Base-by-base conservation (phyloP, 2,329 filamentous ascomycete genomes). In the Paecilomyces dactylethromorphus region DNA sequence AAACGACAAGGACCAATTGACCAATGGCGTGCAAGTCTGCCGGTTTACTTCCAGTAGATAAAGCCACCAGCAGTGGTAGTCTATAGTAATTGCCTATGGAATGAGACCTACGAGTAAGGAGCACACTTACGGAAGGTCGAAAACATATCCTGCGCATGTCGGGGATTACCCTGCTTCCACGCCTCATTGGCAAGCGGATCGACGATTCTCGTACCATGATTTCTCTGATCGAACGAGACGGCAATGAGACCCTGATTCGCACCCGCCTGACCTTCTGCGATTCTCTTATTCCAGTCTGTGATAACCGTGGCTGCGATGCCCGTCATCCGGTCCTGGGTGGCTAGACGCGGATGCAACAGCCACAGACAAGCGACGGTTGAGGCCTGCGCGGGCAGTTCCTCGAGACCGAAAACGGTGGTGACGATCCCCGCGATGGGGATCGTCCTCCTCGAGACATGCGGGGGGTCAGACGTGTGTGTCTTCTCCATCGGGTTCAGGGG, bases 141-240 rank as follows among this genome's bases (percentile, higher is more conserved):
- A 71, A 94, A 92, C 92, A 99, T 96, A 73, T 99, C 94, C 70
- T 91, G 86, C 0, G 92, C 93, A 77, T 97, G 94, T 6, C 81
- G 84, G 7, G 82, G 78, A 70, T 97, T 96, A 31, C 91, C 92
- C 39, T 84, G 76, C 51, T 84, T 83, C 93, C 92, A 97, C 3
- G 88, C 82, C 65, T 87, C 80, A 71, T 97, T 97, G 26, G 88
- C 86, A 18, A 81, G 65, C 7, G 83, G 76, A 66, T 87, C 82
- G 1, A 93, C 84, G 60, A 86, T 74, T 57, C 94, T 80, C 2
- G 84, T 82, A 26, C 94, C 94, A 75, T 97, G 94, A 73, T 97
- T 97, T 53, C 93, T 84, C 78, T 96, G 92, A 76, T 97, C 94
- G 73, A 96, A 96, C 2, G 88, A 84, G 12, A 92, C 84, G 2